A percentile compares a stretch with the other conserved stretches of the same genome.
These are phyloP conservation scores for Botrytis byssoidea DNA, from an alignment of 2,329 filamentous ascomycete species.

Conservation along the genomic window DNA sequence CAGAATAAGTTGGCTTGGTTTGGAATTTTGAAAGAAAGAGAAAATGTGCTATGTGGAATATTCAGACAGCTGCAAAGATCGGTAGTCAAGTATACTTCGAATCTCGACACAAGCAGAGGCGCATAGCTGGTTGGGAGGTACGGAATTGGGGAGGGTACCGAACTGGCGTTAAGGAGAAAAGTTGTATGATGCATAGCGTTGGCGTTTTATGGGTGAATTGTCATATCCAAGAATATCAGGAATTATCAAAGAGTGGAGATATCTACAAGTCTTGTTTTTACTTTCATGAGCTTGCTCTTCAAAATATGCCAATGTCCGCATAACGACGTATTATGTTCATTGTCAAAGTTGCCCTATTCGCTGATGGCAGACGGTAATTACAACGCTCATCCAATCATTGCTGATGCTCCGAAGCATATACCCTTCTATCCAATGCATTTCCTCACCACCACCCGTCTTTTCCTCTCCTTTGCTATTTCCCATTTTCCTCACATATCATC, in stretches of 20 bases:
- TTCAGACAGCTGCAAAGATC: not conserved
- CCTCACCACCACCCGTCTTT: not conserved
- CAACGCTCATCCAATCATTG: not conserved
- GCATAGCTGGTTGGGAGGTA: conserved; percentile 15
- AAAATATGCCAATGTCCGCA: not conserved
- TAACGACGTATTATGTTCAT: not conserved
- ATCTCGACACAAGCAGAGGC: not conserved
- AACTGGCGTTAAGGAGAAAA: conserved; percentile 17
- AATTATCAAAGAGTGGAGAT: not conserved
- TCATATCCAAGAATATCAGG: not conserved
- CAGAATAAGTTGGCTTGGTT: conserved; percentile 24
- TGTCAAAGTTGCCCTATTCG: not conserved
- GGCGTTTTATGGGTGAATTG: conserved; percentile 22
- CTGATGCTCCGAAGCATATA: not conserved
- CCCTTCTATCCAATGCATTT: not conserved
- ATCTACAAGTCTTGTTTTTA: not conserved
- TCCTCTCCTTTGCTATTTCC: conserved; percentile 20
- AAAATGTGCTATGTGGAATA: too few species aligned
- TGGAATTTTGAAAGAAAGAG: not conserved
- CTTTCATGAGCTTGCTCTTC: not conserved
- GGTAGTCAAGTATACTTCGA: not conserved
- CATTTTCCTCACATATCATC: not conserved
- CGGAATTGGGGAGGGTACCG: conserved; percentile 15
- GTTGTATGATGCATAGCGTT: conserved; percentile 26
- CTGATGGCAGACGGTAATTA: not conserved